Evolutionary conservation across 2,329 filamentous ascomycete genomes (phyloP).

Genomic region (Diplodia sapinea): DNA sequence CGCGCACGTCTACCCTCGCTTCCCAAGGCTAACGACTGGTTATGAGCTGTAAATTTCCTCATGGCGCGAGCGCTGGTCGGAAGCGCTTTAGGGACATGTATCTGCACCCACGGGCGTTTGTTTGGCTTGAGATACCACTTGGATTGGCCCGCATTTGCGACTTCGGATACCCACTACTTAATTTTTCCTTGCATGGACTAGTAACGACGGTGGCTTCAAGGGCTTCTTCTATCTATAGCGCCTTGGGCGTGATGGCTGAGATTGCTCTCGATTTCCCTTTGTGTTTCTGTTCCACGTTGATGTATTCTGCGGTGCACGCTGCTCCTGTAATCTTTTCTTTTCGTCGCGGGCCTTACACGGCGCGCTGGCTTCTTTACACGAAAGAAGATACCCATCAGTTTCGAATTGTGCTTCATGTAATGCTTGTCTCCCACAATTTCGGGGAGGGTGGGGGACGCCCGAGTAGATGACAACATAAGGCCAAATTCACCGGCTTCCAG

Average conservation of each 20-base stretch:
- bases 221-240: constrained; percentile 25
- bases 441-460: constrained; percentile 14
- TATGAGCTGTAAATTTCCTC: constrained; percentile 29
- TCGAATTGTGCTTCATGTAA: constrained; percentile 24
- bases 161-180: constrained; percentile 30
- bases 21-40: constrained; percentile 27
- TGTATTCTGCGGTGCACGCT: constrained; percentile 15
- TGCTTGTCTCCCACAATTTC: neutral
- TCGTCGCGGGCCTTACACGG: constrained; percentile 8
- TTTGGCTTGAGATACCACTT: constrained; percentile 29
- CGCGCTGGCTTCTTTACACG: constrained; percentile 25
- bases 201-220: constrained; percentile 26
- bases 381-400: constrained; percentile 27
- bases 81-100: constrained; percentile 29
- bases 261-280: constrained; percentile 25
- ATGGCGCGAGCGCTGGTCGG: constrained; percentile 29
- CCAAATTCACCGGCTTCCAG: constrained; percentile 11
- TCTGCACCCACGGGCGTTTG: constrained; percentile 29
- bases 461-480: constrained; percentile 5
- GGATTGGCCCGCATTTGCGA: constrained; percentile 23
- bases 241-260: constrained; percentile 11
- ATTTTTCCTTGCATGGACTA: constrained; percentile 25
- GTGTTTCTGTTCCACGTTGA: constrained; percentile 18
- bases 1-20: constrained; percentile 21
- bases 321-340: constrained; percentile 19